Base-by-base conservation (phyloP, 148 eudicot genomes). In the Amaranthus hypochondriacus region DNA sequence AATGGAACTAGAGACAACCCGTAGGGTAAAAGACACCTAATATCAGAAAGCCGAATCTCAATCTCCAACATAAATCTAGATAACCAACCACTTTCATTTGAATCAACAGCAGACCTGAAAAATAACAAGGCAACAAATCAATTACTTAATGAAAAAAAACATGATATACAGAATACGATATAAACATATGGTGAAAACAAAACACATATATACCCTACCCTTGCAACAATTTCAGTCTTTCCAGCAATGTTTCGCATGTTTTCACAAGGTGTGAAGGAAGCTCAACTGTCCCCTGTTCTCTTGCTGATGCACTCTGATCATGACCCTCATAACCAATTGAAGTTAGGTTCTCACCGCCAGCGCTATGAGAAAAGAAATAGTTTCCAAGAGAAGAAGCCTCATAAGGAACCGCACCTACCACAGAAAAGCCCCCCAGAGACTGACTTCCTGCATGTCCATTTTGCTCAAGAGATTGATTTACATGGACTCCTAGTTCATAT, bases 31-130 rank as follows among this genome's bases (percentile, higher is more conserved):
- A 95, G 89, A 53, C 93, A 86, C 80, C 82, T 87, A 51, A 87
- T 77, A 84, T 95, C 98, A 74, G 83, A 83, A 72, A 95, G 90
- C 68, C 98, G 89, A 62, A 85, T 86, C 84, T 90, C 93, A 73
- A 86, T 85, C 74, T 92, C 98, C 70, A 81, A 74, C 62, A 70
- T 70, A 79, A 74, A 86, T 81, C 80, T 90, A 55, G 83, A 81
- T 59, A 84, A 81, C 72, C 77, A 81, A 64, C 77, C 86, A 77
- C 72, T 77, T 68, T 78, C 82, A 75, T 74, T 81, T 50, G 75
- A 48, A 73, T 72, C 66, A 69, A 62, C 59, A 71, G 75, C 83
- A 49, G 86, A 87, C 65, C 88, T 84, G 83, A 55, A 82, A 83
- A 55, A 68, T 58, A 12, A 73, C 28, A 73, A 54, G 47, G 66